These are phyloP conservation scores for Bipolaris cookei DNA, from an alignment of 2,329 filamentous ascomycete species.

Conservation along the genomic window DNA sequence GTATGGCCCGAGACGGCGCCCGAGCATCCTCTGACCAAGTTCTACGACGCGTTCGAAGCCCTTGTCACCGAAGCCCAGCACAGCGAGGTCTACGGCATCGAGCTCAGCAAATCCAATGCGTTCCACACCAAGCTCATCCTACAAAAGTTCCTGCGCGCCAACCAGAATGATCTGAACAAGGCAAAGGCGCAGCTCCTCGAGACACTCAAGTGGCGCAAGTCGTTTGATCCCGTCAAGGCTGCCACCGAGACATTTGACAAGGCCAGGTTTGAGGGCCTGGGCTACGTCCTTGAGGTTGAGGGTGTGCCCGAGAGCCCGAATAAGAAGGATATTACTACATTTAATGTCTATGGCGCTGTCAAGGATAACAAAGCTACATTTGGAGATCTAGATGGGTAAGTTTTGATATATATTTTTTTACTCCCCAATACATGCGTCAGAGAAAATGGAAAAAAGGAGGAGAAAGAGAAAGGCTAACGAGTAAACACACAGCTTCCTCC, in stretches of 20 bases:
- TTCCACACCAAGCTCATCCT: constrained; percentile 82
- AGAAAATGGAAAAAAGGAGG: neutral
- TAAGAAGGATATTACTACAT: constrained; percentile 74
- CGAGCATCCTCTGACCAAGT: constrained; percentile 57
- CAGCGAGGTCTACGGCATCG: constrained; percentile 86
- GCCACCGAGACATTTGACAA: constrained; percentile 67
- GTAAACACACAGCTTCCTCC: constrained; percentile 72
- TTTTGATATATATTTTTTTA: neutral
- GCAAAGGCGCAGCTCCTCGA: constrained; percentile 79
- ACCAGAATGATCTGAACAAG: constrained; percentile 74
- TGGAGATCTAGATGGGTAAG: constrained; percentile 77
- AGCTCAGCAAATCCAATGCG: constrained; percentile 61
- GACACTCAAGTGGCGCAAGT: constrained; percentile 83
- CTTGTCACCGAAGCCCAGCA: constrained; percentile 66
- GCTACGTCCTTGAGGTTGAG: constrained; percentile 78
- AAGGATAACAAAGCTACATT: constrained; percentile 84
- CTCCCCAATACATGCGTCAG: neutral
- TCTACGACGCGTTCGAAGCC: constrained; percentile 64
- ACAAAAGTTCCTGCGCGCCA: constrained; percentile 93
- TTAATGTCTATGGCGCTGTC: constrained; percentile 91
- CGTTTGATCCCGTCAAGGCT: constrained; percentile 72
- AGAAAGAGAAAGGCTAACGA: neutral
- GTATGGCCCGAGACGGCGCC: constrained; percentile 47
- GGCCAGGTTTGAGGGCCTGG: constrained; percentile 76
- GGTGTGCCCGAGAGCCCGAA: constrained; percentile 59